A percentile compares a stretch with the other conserved stretches of the same genome.
Conservation (phyloP, 2,329 filamentous ascomycete species). For the Exophiala sp. region DNA sequence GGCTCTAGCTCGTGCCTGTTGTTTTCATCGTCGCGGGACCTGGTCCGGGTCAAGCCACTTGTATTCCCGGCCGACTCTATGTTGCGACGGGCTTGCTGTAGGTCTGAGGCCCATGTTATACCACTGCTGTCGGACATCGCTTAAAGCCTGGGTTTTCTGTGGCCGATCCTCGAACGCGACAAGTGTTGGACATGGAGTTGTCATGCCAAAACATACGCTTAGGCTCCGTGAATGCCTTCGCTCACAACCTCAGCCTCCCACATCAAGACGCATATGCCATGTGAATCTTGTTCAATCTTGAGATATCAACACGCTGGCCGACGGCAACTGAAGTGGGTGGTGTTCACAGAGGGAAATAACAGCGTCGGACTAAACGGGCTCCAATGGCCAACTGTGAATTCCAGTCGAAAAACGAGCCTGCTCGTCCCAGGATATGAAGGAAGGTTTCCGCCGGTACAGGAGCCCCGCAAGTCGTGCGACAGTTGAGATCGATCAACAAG, state of each 20-base stretch:
- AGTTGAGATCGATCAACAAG: neutral
- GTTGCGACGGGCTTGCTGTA: constrained; percentile 8
- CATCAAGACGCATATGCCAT: constrained; percentile 8
- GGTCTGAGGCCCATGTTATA: constrained; percentile 23
- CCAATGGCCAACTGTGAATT: neutral
- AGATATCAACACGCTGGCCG: neutral
- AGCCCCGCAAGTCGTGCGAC: neutral
- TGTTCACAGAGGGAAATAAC: neutral
- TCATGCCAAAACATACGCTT: neutral
- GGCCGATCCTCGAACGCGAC: neutral
- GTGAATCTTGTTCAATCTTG: neutral
- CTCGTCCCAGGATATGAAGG: neutral
- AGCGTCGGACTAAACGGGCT: neutral
- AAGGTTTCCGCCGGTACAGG: neutral
- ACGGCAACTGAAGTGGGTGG: neutral
- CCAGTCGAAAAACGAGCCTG: neutral
- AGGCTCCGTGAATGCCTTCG: constrained; percentile 3
- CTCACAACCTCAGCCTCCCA: constrained; percentile 8
- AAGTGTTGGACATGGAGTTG: constrained; percentile 12
- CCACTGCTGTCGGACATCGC: constrained; percentile 20
- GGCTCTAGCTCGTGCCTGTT: neutral
- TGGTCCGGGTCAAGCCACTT: neutral
- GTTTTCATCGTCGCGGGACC: constrained; percentile 1
- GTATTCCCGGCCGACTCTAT: neutral
- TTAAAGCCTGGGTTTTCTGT: neutral